Conservation (phyloP, 257 asterid species). For the Ajuga chamaepitys region DNA sequence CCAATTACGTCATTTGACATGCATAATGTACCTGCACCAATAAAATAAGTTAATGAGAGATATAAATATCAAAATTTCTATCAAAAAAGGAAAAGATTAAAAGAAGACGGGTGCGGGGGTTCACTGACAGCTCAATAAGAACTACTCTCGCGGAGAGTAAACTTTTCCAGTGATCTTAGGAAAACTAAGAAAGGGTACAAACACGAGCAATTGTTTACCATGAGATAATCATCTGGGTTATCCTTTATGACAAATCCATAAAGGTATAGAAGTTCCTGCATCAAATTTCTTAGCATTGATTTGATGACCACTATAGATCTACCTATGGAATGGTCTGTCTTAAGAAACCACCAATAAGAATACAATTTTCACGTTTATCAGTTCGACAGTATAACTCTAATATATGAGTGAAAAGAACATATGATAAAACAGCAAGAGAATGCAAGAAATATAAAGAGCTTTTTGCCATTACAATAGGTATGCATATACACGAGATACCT, state of each 20-base stretch:
- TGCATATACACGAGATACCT: too few species aligned
- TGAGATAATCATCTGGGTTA: conserved; percentile 87
- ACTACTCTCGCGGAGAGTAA: background rate
- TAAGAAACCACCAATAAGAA: background rate
- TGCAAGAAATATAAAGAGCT: too few species aligned
- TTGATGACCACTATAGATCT: too few species aligned
- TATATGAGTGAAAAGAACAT: too few species aligned
- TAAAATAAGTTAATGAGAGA: conserved; percentile 1
- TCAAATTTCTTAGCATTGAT: conserved; percentile 1
- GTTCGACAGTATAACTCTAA: too few species aligned
- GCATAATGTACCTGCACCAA: conserved; percentile 66
- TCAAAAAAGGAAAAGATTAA: background rate
- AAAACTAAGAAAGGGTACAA: background rate
- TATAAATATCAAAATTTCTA: background rate
- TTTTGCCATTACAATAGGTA: background rate
- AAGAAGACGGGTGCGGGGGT: background rate
- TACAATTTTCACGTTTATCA: too few species aligned
- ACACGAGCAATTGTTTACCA: conserved; percentile 40
- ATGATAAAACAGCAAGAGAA: too few species aligned
- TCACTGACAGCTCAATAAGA: background rate
- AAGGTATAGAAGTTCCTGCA: conserved; percentile 90
- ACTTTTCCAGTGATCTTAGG: background rate
- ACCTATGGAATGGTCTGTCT: too few species aligned
- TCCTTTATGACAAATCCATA: conserved; percentile 79
- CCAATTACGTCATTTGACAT: too few species aligned